A percentile compares a stretch with the other conserved stretches of the same genome.
Conservation (phyloP, 2,329 filamentous ascomycete species). For the Phoma sp. region DNA sequence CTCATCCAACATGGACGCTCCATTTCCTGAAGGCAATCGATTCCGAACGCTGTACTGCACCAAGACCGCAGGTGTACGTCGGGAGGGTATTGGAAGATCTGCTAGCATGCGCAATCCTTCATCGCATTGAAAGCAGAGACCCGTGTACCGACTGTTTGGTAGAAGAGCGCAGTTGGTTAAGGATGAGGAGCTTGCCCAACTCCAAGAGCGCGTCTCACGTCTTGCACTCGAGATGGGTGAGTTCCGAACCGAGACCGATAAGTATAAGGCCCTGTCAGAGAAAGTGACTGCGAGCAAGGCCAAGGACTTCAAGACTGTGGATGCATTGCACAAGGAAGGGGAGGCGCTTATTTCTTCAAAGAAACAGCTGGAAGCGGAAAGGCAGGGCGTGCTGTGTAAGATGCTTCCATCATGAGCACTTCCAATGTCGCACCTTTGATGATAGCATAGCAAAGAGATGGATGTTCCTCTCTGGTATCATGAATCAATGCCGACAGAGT, state of each 20-base stretch:
- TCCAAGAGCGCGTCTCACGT: slow-evolving; percentile 36
- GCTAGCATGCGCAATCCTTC: slow-evolving; percentile 60
- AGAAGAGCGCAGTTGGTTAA: no score
- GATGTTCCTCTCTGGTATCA: no score
- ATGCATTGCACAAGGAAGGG: slow-evolving; percentile 25
- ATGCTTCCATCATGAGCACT: no score
- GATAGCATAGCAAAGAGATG: no score
- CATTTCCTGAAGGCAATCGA: slow-evolving; percentile 56
- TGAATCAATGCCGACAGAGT: no score
- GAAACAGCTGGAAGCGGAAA: slow-evolving; percentile 23
- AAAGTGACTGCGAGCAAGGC: slow-evolving; percentile 14
- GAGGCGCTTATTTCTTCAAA: slow-evolving; percentile 21
- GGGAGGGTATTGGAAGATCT: slow-evolving; percentile 59
- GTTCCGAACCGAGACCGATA: slow-evolving; percentile 33
- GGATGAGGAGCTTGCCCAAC: slow-evolving; percentile 22
- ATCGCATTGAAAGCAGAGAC: slow-evolving; percentile 27
- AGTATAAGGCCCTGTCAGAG: slow-evolving; percentile 21
- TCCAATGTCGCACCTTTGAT: no score
- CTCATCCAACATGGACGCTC: slow-evolving; percentile 32
- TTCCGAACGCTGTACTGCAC: slow-evolving; percentile 61
- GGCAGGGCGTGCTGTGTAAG: no score
- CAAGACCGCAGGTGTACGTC: slow-evolving; percentile 61
- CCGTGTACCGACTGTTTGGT: no score
- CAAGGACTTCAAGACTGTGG: slow-evolving; percentile 13
- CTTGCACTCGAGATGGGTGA: slow-evolving; percentile 39